Evolutionary conservation across 768 basidiomycete species (phyloP).

Genomic region (Russula vinacea): DNA sequence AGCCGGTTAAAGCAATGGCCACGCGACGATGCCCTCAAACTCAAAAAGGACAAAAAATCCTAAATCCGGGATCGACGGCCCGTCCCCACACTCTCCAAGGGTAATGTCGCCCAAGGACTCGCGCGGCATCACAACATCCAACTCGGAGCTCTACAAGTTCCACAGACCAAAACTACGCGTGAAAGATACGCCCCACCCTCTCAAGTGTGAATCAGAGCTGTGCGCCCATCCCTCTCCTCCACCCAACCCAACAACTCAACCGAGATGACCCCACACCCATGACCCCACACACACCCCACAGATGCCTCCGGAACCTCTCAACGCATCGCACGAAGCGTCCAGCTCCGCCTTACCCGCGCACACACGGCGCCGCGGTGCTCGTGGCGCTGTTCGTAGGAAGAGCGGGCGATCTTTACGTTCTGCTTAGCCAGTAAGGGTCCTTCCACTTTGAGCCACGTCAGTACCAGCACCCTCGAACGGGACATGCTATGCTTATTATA

Average conservation of each 20-base stretch:
- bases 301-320: conserved; percentile 25
- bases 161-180: conserved; percentile 29
- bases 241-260: not conserved
- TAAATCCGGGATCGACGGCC: not conserved
- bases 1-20: not conserved
- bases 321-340: conserved; percentile 26
- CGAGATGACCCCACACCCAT: not conserved
- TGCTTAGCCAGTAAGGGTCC: conserved; percentile 72
- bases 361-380: conserved; percentile 68
- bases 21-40: no score
- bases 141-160: conserved; percentile 29
- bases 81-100: not conserved
- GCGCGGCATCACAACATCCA: not conserved
- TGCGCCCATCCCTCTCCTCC: conserved; percentile 5
- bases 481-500: not conserved
- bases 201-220: conserved; percentile 28
- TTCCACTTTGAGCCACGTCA: not conserved
- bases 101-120: conserved; percentile 5
- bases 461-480: not conserved
- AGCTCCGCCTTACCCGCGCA: conserved; percentile 47
- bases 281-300: no score
- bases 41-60: not conserved
- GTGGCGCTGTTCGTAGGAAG: conserved; percentile 84
- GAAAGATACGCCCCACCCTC: conserved; percentile 26
- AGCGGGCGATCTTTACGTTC: conserved; percentile 77